Conservation (phyloP, 2,329 filamentous ascomycete species). For the Xylariaceae sp. region DNA sequence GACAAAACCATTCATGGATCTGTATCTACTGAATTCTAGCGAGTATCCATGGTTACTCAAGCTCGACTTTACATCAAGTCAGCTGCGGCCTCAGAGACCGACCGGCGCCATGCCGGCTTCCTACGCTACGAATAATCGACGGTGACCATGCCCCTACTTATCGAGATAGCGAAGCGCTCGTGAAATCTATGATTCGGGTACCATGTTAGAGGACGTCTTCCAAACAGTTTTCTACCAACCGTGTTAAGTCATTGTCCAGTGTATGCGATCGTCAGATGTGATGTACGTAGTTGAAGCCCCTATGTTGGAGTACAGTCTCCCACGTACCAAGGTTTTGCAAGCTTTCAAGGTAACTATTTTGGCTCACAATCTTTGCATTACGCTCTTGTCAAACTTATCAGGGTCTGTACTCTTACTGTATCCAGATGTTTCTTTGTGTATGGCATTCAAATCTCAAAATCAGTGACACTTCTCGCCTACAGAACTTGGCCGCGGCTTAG, state of each 20-base stretch:
- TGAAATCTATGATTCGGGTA: constrained; percentile 4
- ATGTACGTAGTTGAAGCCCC: too few species aligned
- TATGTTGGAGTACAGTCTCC: too few species aligned
- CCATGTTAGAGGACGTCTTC: not conserved
- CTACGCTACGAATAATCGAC: constrained; percentile 33
- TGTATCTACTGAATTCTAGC: constrained; percentile 51
- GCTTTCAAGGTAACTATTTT: too few species aligned
- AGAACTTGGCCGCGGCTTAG: too few species aligned
- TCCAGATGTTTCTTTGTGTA: too few species aligned
- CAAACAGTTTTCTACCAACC: not conserved
- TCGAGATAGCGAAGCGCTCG: constrained; percentile 2
- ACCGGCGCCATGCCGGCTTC: constrained; percentile 72
- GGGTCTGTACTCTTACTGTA: too few species aligned
- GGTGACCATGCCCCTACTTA: constrained; percentile 32
- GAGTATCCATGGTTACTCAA: constrained; percentile 56
- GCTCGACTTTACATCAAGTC: constrained; percentile 63
- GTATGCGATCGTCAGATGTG: not conserved
- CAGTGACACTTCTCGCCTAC: too few species aligned
- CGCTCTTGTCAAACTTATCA: too few species aligned
- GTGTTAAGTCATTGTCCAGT: not conserved
- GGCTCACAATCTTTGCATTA: too few species aligned
- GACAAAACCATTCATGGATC: constrained; percentile 48
- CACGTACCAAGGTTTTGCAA: too few species aligned
- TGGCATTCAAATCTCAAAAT: too few species aligned
- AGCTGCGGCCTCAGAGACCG: constrained; percentile 77